These are phyloP conservation scores for Scheffersomyces insectosa DNA, from an alignment of 1,139 yeast species.

Conservation along the genomic window DNA sequence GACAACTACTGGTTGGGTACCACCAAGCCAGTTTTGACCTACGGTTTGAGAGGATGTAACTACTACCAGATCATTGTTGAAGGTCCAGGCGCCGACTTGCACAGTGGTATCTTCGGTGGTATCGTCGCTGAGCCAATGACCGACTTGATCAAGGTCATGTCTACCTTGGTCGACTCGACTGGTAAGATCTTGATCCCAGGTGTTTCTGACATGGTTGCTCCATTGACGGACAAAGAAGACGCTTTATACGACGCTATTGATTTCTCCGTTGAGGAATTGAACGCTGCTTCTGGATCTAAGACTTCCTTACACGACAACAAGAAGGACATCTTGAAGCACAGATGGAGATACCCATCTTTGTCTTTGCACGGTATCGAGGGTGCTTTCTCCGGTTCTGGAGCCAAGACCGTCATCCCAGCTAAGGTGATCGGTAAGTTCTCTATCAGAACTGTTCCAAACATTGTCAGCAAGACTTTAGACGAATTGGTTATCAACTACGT, in stretches of 20 bases:
- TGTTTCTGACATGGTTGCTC: constrained; percentile 90
- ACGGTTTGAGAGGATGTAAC: constrained; percentile 95
- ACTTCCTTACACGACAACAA: constrained; percentile 78
- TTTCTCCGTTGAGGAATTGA: constrained; percentile 79
- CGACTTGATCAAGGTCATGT: constrained; percentile 76
- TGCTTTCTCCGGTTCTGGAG: constrained; percentile 93
- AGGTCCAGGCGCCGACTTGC: constrained; percentile 97
- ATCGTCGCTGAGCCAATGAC: constrained; percentile 97
- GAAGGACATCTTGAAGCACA: constrained; percentile 87
- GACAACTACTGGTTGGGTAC: constrained; percentile 99
- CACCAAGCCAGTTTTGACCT: constrained; percentile 91
- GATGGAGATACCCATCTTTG: constrained; percentile 98
- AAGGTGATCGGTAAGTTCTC: constrained; percentile 93
- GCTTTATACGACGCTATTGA: constrained; percentile 81
- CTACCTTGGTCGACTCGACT: constrained; percentile 71
- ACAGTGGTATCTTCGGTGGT: constrained; percentile 97
- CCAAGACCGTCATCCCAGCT: constrained; percentile 97
- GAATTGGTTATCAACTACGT: constrained; percentile 73
- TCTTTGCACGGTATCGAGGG: constrained; percentile 98
- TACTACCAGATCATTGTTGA: constrained; percentile 79
- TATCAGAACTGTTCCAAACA: constrained; percentile 95
- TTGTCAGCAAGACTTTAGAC: constrained; percentile 77
- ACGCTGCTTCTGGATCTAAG: constrained; percentile 84
- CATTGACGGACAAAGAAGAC: constrained; percentile 78
- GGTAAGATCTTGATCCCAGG: constrained; percentile 91